These are phyloP conservation scores for Teratosphaeria gauchensis DNA, from an alignment of 2,329 filamentous ascomycete species.

Conservation along the genomic window DNA sequence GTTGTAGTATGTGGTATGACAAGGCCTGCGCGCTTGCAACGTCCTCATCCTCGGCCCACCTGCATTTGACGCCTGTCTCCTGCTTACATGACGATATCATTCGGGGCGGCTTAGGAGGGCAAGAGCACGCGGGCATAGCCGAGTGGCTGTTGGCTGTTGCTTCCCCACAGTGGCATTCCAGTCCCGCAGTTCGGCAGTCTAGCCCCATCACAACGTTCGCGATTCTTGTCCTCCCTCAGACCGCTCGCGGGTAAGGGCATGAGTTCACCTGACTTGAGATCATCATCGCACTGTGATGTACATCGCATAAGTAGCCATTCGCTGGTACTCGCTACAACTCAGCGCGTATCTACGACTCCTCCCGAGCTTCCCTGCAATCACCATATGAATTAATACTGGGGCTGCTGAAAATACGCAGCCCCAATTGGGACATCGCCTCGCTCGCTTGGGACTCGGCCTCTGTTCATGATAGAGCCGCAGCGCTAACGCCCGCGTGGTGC, in stretches of 20 bases:
- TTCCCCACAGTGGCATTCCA: background rate
- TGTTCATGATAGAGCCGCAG: background rate
- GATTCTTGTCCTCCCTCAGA: background rate
- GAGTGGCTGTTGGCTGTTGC: background rate
- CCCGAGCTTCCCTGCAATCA: background rate
- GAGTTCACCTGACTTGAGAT: background rate
- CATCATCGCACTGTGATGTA: background rate
- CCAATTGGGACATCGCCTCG: background rate
- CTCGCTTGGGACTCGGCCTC: background rate
- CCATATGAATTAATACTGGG: background rate
- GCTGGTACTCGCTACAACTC: background rate
- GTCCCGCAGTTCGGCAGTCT: background rate
- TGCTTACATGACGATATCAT: background rate
- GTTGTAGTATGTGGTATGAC: background rate
- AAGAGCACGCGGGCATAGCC: background rate
- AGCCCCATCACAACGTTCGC: too few relatives aligned
- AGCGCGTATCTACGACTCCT: background rate
- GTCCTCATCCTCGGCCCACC: background rate
- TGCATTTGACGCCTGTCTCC: too few relatives aligned
- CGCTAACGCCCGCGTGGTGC: background rate
- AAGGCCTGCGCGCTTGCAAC: background rate
- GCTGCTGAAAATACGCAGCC: background rate
- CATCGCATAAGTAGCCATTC: background rate
- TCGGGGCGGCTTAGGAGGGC: background rate
- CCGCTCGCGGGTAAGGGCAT: too few relatives aligned